Evolutionary conservation across 2,329 filamentous ascomycete genomes (phyloP).

Genomic region (Neoascochyta sp.): DNA sequence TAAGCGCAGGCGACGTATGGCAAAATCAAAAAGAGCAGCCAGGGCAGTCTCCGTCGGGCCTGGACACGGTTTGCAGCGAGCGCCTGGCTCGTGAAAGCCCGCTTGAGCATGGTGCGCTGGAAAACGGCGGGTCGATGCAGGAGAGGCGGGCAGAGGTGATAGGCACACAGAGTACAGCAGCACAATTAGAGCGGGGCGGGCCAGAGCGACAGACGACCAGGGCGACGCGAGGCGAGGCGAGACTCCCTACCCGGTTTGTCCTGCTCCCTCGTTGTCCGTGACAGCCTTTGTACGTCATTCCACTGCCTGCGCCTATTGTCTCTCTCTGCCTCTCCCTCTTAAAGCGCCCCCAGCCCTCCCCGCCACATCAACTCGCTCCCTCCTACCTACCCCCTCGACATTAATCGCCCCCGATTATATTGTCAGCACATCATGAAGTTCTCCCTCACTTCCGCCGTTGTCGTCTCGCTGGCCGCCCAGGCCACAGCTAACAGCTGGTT

Average conservation of each 20-base stretch:
- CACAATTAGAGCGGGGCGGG: too few relatives aligned
- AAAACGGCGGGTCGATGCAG: too few relatives aligned
- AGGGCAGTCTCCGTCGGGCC: too few relatives aligned
- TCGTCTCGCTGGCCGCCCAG: constrained; percentile 69
- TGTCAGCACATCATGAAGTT: constrained; percentile 66
- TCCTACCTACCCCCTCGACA: constrained; percentile 9
- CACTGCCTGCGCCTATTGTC: too few relatives aligned
- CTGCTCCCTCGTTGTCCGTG: constrained; percentile 8
- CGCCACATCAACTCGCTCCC: constrained; percentile 5
- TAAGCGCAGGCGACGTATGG: too few relatives aligned
- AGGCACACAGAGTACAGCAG: too few relatives aligned
- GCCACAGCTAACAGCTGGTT: constrained; percentile 79
- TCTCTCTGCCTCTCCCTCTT: constrained; percentile 28
- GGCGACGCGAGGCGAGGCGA: constrained; percentile 8
- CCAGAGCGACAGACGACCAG: too few relatives aligned
- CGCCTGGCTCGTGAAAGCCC: too few relatives aligned
- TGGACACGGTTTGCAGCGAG: too few relatives aligned
- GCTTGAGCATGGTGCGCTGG: too few relatives aligned
- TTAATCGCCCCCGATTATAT: constrained; percentile 15
- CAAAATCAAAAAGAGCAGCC: too few relatives aligned
- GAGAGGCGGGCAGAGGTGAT: too few relatives aligned
- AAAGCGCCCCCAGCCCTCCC: constrained; percentile 15
- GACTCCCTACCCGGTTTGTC: constrained; percentile 15
- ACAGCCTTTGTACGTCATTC: constrained; percentile 27
- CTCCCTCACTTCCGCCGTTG: constrained; percentile 62